Evolutionary conservation across 805 yeast species (phyloP).

Genomic region (Ogataea nakhonphanomensis): DNA sequence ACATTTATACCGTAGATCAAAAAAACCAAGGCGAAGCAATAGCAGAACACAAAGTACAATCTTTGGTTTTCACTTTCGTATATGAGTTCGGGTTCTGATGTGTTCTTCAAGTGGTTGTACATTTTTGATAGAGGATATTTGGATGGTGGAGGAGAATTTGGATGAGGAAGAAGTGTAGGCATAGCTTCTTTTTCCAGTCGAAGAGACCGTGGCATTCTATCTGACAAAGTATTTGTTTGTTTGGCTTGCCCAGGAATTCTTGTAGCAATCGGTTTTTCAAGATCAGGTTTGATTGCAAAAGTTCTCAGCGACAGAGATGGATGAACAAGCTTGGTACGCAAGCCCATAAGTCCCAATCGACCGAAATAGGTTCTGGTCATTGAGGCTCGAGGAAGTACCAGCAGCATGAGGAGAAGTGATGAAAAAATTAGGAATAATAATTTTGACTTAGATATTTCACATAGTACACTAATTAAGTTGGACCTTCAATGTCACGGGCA

Average conservation of each 20-base stretch:
- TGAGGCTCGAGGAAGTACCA: not conserved
- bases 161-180: conserved; percentile 68
- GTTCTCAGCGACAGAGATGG: not conserved
- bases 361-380: too few species aligned
- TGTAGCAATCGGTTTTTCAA: conserved; percentile 30
- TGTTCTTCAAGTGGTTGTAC: conserved; percentile 47
- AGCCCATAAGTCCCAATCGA: too few species aligned
- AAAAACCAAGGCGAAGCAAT: conserved; percentile 65
- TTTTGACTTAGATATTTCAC: not conserved
- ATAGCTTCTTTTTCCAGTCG: conserved; percentile 61
- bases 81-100: conserved; percentile 64
- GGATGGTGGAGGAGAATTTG: conserved; percentile 74
- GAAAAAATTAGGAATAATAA: not conserved
- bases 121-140: conserved; percentile 59
- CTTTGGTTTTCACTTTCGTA: conserved; percentile 85
- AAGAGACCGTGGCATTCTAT: conserved; percentile 58
- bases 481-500: conserved; percentile 1
- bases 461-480: not conserved
- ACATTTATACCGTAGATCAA: conserved; percentile 61
- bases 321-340: too few species aligned
- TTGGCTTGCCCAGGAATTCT: conserved; percentile 56
- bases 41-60: conserved; percentile 66
- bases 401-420: not conserved
- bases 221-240: conserved; percentile 46
- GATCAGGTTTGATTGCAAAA: not conserved